Percentiles rank a stretch among this genome's conserved stretches.
Evolutionary conservation across 139 green algal species (phyloP).

Genomic region (Yamagishiella unicocca): DNA sequence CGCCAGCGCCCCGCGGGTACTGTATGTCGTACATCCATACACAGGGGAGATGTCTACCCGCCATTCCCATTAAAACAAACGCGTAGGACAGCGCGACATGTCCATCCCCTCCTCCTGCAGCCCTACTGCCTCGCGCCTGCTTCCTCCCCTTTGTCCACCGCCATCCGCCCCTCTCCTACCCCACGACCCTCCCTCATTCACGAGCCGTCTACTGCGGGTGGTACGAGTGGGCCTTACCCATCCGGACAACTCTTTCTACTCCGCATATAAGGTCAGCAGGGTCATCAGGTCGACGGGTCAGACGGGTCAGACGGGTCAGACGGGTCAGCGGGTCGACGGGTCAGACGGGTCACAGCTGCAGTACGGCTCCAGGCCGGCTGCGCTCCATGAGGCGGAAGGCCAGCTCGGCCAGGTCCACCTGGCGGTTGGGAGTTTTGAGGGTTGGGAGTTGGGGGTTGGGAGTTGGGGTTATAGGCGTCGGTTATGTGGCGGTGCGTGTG

Average conservation of each 20-base stretch:
- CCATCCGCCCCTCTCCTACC: neutral
- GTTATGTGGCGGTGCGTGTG: neutral
- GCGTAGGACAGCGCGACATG: no score
- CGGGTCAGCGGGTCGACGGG: neutral
- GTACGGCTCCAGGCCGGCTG: conserved; percentile 2
- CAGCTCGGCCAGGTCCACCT: conserved; percentile 30
- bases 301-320: neutral
- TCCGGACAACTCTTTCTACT: neutral
- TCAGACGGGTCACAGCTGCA: neutral
- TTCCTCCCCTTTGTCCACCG: no score
- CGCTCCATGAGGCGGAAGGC: neutral
- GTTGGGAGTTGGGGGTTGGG: neutral
- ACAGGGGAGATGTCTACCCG: no score
- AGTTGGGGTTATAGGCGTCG: no score
- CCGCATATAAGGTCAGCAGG: neutral
- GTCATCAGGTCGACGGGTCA: neutral
- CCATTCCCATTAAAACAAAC: no score
- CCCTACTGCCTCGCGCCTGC: no score
- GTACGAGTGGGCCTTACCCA: neutral
- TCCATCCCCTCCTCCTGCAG: no score
- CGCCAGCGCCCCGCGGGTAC: no score
- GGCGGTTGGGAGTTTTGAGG: neutral
- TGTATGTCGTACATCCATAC: no score
- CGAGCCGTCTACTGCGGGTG: neutral
- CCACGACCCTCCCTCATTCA: no score